Conservation (phyloP, 1,284 basidiomycete species). For the Ceratobasidium sp. region DNA sequence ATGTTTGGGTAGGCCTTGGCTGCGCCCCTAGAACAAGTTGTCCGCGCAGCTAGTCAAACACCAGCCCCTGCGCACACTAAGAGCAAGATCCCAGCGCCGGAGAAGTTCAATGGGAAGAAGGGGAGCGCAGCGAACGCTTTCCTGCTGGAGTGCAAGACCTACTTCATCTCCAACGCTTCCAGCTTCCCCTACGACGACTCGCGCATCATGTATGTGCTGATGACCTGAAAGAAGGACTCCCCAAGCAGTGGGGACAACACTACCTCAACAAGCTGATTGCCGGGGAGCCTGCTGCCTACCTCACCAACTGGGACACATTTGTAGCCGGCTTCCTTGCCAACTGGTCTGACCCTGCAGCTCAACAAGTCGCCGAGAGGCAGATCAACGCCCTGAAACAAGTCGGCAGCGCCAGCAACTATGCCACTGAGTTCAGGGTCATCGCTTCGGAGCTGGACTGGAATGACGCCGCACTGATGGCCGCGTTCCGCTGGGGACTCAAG, state of each 20-base stretch:
- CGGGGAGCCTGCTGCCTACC: neutral
- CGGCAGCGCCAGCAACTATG: neutral
- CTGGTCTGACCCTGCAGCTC: conserved; percentile 9
- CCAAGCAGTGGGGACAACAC: conserved; percentile 20
- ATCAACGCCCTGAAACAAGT: conserved; percentile 18
- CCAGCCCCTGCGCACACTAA: too few relatives aligned
- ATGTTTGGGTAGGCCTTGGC: too few relatives aligned
- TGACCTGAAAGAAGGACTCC: conserved; percentile 20
- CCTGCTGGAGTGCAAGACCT: neutral
- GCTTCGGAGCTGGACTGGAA: neutral
- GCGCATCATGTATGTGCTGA: conserved; percentile 16
- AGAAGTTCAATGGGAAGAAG: conserved; percentile 6
- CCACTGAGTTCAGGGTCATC: conserved; percentile 6
- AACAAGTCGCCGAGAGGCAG: neutral
- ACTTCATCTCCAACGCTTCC: neutral
- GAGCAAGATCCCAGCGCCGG: neutral
- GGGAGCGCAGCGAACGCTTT: neutral
- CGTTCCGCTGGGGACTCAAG: neutral
- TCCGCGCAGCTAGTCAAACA: too few relatives aligned
- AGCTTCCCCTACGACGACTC: neutral
- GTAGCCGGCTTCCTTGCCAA: neutral
- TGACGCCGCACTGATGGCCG: neutral
- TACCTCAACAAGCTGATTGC: conserved; percentile 5
- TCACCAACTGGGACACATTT: neutral
- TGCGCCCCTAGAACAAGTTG: too few relatives aligned